Percentiles rank a stretch among this genome's conserved stretches.
Evolutionary conservation across 73 alveolate species (phyloP).

Genomic region (Paramecium octaurelia): DNA sequence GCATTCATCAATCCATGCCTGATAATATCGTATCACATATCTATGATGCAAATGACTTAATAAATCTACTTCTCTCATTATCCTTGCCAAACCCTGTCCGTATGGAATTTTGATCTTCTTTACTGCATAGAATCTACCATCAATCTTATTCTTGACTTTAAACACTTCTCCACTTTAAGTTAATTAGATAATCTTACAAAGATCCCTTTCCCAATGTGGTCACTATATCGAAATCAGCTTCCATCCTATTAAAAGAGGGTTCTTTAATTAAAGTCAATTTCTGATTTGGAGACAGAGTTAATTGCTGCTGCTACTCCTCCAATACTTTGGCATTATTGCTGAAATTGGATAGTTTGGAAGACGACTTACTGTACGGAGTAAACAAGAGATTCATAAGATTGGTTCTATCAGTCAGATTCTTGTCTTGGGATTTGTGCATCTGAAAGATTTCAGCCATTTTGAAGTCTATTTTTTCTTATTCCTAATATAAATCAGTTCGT

Average conservation of each 20-base stretch:
- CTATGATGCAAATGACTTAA: slow-evolving; percentile 57
- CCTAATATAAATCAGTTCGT: background rate
- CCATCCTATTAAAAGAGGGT: slow-evolving; percentile 17
- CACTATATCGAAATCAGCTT: slow-evolving; percentile 58
- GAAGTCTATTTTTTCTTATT: slow-evolving; percentile 14
- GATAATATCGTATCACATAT: slow-evolving; percentile 51
- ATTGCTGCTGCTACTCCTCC: background rate
- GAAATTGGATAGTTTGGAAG: background rate
- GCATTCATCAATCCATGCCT: slow-evolving; percentile 64
- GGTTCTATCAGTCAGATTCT: background rate
- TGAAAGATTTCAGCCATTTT: background rate
- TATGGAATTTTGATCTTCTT: slow-evolving; percentile 52
- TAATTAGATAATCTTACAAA: slow-evolving; percentile 1
- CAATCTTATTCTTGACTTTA: slow-evolving; percentile 53
- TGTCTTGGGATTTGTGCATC: background rate
- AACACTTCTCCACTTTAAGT: slow-evolving; percentile 43
- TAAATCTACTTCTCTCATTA: slow-evolving; percentile 62
- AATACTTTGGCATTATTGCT: background rate
- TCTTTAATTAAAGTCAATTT: background rate
- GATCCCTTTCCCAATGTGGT: slow-evolving; percentile 54
- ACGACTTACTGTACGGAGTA: background rate
- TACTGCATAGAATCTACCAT: slow-evolving; percentile 61
- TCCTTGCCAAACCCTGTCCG: slow-evolving; percentile 40
- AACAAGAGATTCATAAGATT: slow-evolving; percentile 5
- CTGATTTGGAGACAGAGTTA: background rate